Conservation (phyloP, 352 stramenopile species). For the Pythium plurisporium region DNA sequence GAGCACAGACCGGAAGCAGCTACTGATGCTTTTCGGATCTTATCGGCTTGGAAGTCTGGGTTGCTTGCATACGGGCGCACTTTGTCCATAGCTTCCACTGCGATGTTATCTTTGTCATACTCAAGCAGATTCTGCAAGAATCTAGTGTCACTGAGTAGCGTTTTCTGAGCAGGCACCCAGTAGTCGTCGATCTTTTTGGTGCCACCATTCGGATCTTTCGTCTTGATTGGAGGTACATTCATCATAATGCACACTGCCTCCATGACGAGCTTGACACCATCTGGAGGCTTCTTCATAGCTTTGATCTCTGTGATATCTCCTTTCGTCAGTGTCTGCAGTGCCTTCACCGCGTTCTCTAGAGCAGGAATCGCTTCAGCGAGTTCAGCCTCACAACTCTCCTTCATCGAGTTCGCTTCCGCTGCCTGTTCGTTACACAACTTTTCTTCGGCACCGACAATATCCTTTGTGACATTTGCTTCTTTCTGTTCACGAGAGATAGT, state of each 20-base stretch:
- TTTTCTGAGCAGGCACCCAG: constrained; percentile 92
- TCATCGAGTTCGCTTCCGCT: constrained; percentile 85
- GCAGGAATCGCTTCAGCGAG: constrained; percentile 91
- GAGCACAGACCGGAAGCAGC: constrained; percentile 92
- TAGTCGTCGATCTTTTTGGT: constrained; percentile 94
- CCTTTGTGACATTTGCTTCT: constrained; percentile 84
- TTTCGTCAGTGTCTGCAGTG: constrained; percentile 92
- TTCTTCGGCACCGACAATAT: constrained; percentile 79
- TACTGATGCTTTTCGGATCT: constrained; percentile 92
- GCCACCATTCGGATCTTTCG: constrained; percentile 88
- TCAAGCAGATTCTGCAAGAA: constrained; percentile 93
- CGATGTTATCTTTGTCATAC: constrained; percentile 96
- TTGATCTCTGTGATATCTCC: constrained; percentile 95
- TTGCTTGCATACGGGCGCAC: constrained; percentile 80
- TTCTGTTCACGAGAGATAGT: constrained; percentile 88
- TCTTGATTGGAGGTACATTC: constrained; percentile 87
- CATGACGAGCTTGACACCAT: constrained; percentile 94
- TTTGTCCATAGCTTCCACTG: constrained; percentile 88
- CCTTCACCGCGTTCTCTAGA: constrained; percentile 88
- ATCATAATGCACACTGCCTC: constrained; percentile 96
- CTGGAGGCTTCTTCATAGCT: constrained; percentile 94
- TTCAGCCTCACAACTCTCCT: constrained; percentile 89
- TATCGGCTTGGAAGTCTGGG: constrained; percentile 90
- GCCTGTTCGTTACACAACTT: constrained; percentile 85
- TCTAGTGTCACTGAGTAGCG: constrained; percentile 87